These are phyloP conservation scores for Coemansia sp. DNA, from an alignment of 192 early-diverging fungal genomes.

Conservation along the genomic window DNA sequence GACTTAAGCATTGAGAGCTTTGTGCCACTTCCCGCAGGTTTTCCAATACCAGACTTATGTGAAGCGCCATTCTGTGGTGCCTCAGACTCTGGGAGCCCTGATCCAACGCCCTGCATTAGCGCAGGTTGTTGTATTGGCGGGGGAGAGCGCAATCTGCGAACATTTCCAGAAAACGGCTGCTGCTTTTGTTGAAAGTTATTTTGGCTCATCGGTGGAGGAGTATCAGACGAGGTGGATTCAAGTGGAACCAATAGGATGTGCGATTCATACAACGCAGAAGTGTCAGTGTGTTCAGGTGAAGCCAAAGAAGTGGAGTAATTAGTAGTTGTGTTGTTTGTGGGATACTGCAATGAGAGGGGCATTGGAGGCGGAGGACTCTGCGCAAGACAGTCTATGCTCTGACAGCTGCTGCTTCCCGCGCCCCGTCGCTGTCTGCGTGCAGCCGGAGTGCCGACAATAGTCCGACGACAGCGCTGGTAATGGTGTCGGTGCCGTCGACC, in stretches of 20 bases:
- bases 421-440: not conserved
- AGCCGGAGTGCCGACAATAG: not conserved
- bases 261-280: conserved; percentile 8
- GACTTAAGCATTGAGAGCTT: conserved; percentile 25
- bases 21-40: not conserved
- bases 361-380: not conserved
- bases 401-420: not conserved
- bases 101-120: not conserved
- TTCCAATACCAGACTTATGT: not conserved
- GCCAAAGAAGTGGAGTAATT: conserved; percentile 1
- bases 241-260: conserved; percentile 21
- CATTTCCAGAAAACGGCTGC: conserved; percentile 7
- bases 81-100: not conserved
- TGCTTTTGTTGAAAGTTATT: not conserved
- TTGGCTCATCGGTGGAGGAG: not conserved
- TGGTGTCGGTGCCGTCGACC: not conserved
- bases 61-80: not conserved
- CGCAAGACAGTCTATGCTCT: not conserved
- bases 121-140: not conserved
- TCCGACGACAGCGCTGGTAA: not conserved
- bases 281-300: not conserved
- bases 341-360: not conserved
- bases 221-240: not conserved
- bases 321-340: not conserved
- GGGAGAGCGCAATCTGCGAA: not conserved